A percentile compares a stretch with the other conserved stretches of the same genome.
Conservation (phyloP, 352 stramenopile species). For the Globisporangium barbulae region DNA sequence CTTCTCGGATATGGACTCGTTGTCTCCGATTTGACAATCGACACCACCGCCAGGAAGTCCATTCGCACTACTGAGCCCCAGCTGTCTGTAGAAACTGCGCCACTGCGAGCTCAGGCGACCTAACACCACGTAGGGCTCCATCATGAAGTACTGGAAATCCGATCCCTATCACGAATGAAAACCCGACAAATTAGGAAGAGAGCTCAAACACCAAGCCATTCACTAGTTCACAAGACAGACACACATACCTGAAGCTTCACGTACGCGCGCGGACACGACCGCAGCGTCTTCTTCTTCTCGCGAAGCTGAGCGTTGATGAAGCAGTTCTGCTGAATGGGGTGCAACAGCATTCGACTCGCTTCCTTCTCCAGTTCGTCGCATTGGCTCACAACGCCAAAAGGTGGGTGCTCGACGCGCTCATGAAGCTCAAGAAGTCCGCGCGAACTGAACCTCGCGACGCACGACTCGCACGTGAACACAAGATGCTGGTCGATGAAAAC, state of each 20-base stretch:
- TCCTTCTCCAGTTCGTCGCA: conserved; percentile 27
- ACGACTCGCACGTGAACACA: conserved; percentile 47
- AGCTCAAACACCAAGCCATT: neutral
- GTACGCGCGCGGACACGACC: conserved; percentile 47
- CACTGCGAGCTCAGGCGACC: conserved; percentile 54
- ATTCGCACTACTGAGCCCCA: conserved; percentile 40
- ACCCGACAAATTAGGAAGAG: conserved; percentile 1
- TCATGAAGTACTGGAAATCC: conserved; percentile 68
- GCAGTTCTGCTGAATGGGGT: conserved; percentile 45
- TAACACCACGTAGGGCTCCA: conserved; percentile 60
- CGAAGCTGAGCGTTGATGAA: conserved; percentile 39
- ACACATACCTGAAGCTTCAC: conserved; percentile 65
- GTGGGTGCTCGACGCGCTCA: conserved; percentile 33
- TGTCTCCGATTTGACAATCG: conserved; percentile 74
- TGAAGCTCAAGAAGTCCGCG: conserved; percentile 56
- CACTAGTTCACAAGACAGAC: neutral
- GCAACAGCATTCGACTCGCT: conserved; percentile 37
- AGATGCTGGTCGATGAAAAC: conserved; percentile 49
- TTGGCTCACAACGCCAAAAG: conserved; percentile 3
- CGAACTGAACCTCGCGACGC: conserved; percentile 45
- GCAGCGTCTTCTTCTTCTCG: conserved; percentile 21
- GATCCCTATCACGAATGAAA: conserved; percentile 25
- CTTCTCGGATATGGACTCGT: conserved; percentile 45
- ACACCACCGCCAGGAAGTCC: conserved; percentile 50
- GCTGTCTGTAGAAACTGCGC: conserved; percentile 51